Evolutionary conservation across 176 grass and related monocot species (phyloP).

Genomic region (Oryza brachyantha): DNA sequence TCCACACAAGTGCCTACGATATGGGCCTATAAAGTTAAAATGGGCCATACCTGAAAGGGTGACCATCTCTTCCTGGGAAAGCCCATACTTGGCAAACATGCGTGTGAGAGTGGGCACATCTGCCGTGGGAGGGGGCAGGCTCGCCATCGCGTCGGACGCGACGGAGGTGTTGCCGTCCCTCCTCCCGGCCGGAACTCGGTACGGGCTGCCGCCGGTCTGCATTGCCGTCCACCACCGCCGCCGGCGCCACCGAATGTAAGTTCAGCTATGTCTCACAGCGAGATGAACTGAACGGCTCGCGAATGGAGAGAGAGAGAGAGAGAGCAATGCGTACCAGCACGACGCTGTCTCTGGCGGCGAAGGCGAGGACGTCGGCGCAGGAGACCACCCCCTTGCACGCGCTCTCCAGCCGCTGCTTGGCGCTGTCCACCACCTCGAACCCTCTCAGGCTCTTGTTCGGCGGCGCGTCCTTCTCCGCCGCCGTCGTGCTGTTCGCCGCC

Average conservation of each 20-base stretch:
- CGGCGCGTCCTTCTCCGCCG: constrained; percentile 58
- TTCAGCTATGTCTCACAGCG: background rate
- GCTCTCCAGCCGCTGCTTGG: constrained; percentile 49
- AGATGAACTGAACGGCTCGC: background rate
- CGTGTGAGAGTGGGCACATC: constrained; percentile 32
- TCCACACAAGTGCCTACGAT: background rate
- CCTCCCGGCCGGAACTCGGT: constrained; percentile 62
- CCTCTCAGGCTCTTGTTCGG: constrained; percentile 53
- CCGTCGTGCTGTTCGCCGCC: constrained; percentile 43
- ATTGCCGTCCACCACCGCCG: background rate
- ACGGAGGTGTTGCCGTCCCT: constrained; percentile 53
- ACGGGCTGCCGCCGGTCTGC: constrained; percentile 57
- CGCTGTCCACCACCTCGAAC: constrained; percentile 51
- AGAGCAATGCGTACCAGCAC: constrained; percentile 58
- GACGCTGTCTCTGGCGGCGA: constrained; percentile 64
- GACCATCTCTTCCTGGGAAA: constrained; percentile 66
- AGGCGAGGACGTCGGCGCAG: constrained; percentile 71
- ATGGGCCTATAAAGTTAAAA: background rate
- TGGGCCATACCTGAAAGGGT: constrained; percentile 51
- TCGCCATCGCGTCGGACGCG: constrained; percentile 30
- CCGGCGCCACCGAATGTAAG: background rate
- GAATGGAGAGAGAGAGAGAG: too few species aligned
- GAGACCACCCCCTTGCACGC: constrained; percentile 48
- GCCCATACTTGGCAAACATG: constrained; percentile 40
- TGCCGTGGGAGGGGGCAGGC: constrained; percentile 35